phyloP scores from a whole-genome alignment of 805 yeast species.

The Hanseniaspora hatyaiensis region DNA sequence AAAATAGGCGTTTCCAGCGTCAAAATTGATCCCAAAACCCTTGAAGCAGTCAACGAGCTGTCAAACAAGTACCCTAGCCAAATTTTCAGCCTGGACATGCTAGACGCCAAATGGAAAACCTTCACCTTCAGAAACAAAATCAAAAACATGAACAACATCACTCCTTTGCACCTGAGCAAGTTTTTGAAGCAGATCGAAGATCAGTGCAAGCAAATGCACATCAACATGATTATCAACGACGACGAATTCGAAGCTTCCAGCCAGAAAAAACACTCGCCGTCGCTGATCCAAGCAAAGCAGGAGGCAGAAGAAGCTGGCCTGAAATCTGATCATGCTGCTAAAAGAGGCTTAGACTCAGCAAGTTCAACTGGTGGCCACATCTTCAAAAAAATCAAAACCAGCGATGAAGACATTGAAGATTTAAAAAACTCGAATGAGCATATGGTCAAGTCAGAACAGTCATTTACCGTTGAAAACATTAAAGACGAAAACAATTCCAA shows the following conservation, averaged over 20 bases:
- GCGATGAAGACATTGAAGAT: neutral
- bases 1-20: slow-evolving; percentile 5
- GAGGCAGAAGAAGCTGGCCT: neutral
- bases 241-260: neutral
- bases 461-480: too few species aligned
- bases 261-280: too few species aligned
- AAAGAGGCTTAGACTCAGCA: neutral
- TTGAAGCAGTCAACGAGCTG: neutral
- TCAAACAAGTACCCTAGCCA: neutral
- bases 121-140: slow-evolving; percentile 15
- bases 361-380: neutral
- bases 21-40: neutral
- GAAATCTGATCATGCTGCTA: neutral
- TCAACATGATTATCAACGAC: slow-evolving; percentile 5
- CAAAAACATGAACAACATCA: slow-evolving; percentile 11
- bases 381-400: neutral
- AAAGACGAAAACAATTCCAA: neutral
- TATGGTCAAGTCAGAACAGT: too few species aligned
- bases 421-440: too few species aligned
- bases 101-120: slow-evolving; percentile 15
- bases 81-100: slow-evolving; percentile 1
- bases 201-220: slow-evolving; percentile 12
- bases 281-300: too few species aligned
- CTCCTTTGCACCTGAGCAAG: neutral
- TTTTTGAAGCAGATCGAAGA: slow-evolving; percentile 8